Percentiles rank a stretch among this genome's conserved stretches.
Conservation (phyloP, 1,139 yeast species). For the Diutina ranongensis region DNA sequence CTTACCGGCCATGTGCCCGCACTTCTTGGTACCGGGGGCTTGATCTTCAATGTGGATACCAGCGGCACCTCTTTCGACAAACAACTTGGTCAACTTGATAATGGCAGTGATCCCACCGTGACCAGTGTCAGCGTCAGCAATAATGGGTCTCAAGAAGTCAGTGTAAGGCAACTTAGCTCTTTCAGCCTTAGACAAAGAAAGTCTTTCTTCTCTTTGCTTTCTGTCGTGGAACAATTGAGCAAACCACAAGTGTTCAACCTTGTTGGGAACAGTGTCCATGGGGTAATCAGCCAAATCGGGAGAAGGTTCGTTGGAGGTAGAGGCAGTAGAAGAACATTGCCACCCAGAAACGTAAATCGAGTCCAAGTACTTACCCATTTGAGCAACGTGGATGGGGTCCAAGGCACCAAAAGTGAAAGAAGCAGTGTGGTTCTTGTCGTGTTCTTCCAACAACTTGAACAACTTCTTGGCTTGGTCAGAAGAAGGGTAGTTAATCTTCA, state of each 20-base stretch:
- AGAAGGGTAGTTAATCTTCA: constrained; percentile 65
- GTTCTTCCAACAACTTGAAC: constrained; percentile 56
- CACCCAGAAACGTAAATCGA: constrained; percentile 93
- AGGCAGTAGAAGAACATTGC: constrained; percentile 98
- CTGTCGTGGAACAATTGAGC: constrained; percentile 97
- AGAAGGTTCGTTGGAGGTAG: constrained; percentile 93
- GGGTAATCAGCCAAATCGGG: constrained; percentile 99
- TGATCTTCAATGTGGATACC: constrained; percentile 98
- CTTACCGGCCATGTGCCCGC: constrained; percentile 98
- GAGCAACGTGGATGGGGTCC: constrained; percentile 93
- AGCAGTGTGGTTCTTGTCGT: constrained; percentile 60
- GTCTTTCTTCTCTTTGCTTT: constrained; percentile 84
- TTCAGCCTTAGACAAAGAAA: constrained; percentile 42
- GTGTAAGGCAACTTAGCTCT: constrained; percentile 53
- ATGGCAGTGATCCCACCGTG: constrained; percentile 98
- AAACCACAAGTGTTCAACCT: constrained; percentile 93
- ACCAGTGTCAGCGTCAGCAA: constrained; percentile 98
- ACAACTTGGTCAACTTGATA: constrained; percentile 89
- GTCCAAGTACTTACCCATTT: constrained; percentile 93
- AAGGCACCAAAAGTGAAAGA: constrained; percentile 93
- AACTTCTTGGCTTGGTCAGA: constrained; percentile 74
- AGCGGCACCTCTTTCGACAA: constrained; percentile 97
- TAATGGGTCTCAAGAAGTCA: constrained; percentile 87
- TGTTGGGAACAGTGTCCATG: constrained; percentile 96
- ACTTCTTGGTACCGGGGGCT: constrained; percentile 97